A percentile compares a stretch with the other conserved stretches of the same genome.
These are phyloP conservation scores for Trifolium dubium DNA, from an alignment of 306 rosid species.

Conservation along the genomic window DNA sequence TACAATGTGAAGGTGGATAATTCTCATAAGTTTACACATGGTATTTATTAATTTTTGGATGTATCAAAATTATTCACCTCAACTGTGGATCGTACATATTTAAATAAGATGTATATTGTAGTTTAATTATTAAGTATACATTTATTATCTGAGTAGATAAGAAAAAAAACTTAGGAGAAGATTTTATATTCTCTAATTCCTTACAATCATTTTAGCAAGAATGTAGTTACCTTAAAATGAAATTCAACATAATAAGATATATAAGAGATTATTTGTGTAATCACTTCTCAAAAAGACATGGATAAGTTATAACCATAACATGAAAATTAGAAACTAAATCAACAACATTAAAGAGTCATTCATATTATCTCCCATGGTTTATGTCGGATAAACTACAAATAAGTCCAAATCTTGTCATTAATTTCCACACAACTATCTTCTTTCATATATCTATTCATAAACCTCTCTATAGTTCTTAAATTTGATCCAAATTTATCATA, in stretches of 20 bases:
- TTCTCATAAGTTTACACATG: too few relatives aligned
- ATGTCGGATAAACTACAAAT: constrained; percentile 82
- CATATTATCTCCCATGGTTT: constrained; percentile 89
- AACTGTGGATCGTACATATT: too few relatives aligned
- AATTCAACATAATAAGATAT: constrained; percentile 44
- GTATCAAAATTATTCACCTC: too few relatives aligned
- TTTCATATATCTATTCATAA: constrained; percentile 50
- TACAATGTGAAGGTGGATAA: too few relatives aligned
- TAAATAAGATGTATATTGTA: too few relatives aligned
- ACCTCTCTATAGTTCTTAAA: constrained; percentile 56
- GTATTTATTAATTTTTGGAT: too few relatives aligned
- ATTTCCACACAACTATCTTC: constrained; percentile 55
- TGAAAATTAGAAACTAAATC: constrained; percentile 44
- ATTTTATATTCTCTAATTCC: constrained; percentile 34
- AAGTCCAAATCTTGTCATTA: constrained; percentile 69
- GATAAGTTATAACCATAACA: constrained; percentile 16
- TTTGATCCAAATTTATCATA: constrained; percentile 43
- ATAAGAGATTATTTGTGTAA: constrained; percentile 15
- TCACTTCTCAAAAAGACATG: constrained; percentile 50
- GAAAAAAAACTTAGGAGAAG: constrained; percentile 5
- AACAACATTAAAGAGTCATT: constrained; percentile 47
- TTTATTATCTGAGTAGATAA: constrained; percentile 16
- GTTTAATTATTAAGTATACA: constrained; percentile 9
- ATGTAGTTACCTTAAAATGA: constrained; percentile 33
- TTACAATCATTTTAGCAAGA: constrained; percentile 39